Evolutionary conservation across 345 rosid genomes (phyloP), one percentile per base, ranked within the genome.

Genomic region (Gynandropsis gynandra): DNA sequence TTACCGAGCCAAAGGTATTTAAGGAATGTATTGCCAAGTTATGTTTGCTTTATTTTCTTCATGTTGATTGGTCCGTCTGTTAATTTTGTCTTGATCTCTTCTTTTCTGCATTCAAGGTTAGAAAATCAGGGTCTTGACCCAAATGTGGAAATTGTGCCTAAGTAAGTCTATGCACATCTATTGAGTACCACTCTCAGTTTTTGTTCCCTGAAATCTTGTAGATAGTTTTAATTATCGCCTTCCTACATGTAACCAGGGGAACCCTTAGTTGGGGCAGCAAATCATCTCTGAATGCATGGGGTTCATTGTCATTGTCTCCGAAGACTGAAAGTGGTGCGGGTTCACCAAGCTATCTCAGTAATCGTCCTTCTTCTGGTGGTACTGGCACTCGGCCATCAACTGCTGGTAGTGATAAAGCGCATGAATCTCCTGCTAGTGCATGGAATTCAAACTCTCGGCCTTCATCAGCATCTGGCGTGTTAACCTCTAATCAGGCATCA

Each of bases 61-160:
- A 21, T 9, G 14, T 1, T 7, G 8, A 8, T 3, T 33, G 1
- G 13, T 38, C 32, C 1, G 10, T 10, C 52, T 15, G 10, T 19
- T 31, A 54, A 32, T 57, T 41, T 61, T 4, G 16, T 54, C 38
- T 52, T 12, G 4, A 24, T 32, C 21, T 8, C 18, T 24, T 54
- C 8, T 53, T 8, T 11, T 33, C 41, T 66, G 47, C 35, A 54
- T 75, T 72, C 31, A 76, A 93, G 99, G 94, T 73, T 85, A 61
- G 99, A 93, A 79, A 93, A 88, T 68, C 96, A 81, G 59, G 99
- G 97, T 29, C 76, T 85, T 75, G 92, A 93, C 63, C 99, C 94
- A 8, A 80, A 73, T 72, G 97, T 93, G 58, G 99, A 93, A 74
- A 85, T 93, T 63, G 99, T 93, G 51, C 99, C 99, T 72, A 93